Base-by-base conservation (phyloP, 371 early-diverging fungal species). In the Mortierella sp. region DNA sequence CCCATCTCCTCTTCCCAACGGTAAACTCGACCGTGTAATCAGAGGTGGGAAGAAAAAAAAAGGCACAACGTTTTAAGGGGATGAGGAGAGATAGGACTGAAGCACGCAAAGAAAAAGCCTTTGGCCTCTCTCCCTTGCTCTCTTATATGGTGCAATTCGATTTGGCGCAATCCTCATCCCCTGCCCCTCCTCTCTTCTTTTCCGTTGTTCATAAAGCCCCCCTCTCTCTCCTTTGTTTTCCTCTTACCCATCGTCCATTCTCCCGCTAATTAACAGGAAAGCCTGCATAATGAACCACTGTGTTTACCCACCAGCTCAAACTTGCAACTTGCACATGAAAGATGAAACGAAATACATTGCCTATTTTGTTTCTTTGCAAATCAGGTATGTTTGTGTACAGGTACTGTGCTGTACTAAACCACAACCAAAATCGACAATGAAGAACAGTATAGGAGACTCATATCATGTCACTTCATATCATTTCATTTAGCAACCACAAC, bases 341-440 rank as follows among this genome's bases (percentile, higher is more conserved):
- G n/a, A 55, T 55, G 55, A 55, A 55, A 55, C n/a, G 55, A 19
- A 55, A 55, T 55, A n/a, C n/a, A 55, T 55, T 55, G 55, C 50
- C 16, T 38, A 38, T 19, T 52, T 52, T 52, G 14, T 6, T 14
- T 19, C n/a, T 55, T 24, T 55, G 55, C 3, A 55, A 21, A n/a
- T 48, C 6, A 13, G 9, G 55, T 55, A n/a, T 8, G 6, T 21
- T 5, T 55, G 24, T 5, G 9, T n/a, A 55, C 55, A 52, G 50
- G 55, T n/a, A 57, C 26, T 19, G 54, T 52, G 52, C 42, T 38
- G 1, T 38, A 38, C 54, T 54, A 54, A 54, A 54, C 55, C 21
- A 55, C 55, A n/a, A n/a, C 42, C 42, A 3, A 47, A 5, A 8
- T 13, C 16, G 16, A 16, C 50, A 16, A 50, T 50, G 50, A 50